Evolutionary conservation across 2,329 filamentous ascomycete genomes (phyloP).

Genomic region (Penicillium sp.): DNA sequence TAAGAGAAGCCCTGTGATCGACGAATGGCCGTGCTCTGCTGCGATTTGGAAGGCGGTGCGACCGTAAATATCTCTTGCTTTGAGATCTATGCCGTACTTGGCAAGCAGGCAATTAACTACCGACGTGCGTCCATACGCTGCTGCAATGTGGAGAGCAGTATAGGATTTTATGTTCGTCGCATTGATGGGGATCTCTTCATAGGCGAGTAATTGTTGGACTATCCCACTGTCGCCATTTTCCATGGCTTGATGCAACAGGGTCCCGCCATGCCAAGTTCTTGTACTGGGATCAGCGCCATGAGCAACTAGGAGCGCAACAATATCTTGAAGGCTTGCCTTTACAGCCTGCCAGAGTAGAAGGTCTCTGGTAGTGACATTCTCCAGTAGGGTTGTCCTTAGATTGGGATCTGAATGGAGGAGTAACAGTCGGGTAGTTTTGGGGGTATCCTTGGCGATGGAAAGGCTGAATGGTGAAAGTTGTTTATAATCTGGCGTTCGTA

Average conservation of each 20-base stretch:
- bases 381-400: no score
- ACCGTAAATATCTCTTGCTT: conserved; percentile 8
- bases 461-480: no score
- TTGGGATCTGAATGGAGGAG: no score
- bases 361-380: no score
- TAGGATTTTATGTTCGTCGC: not conserved
- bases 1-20: conserved; percentile 6
- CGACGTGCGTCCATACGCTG: not conserved
- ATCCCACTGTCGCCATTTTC: not conserved
- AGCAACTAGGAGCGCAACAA: conserved; percentile 4
- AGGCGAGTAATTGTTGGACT: conserved; percentile 4
- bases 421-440: no score
- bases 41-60: conserved; percentile 8
- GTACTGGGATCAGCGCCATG: conserved; percentile 4
- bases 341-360: not conserved
- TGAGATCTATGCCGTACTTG: not conserved
- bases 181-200: conserved; percentile 2
- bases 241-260: conserved; percentile 6
- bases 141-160: conserved; percentile 1
- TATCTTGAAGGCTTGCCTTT: conserved; percentile 4
- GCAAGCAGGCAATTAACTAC: not conserved
- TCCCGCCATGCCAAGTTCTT: not conserved
- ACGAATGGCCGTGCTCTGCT: conserved; percentile 8
- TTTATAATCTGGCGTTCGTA: no score
- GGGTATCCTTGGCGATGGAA: no score